Evolutionary conservation across 2,329 filamentous ascomycete genomes (phyloP).

Genomic region (Talaromyces sp.): DNA sequence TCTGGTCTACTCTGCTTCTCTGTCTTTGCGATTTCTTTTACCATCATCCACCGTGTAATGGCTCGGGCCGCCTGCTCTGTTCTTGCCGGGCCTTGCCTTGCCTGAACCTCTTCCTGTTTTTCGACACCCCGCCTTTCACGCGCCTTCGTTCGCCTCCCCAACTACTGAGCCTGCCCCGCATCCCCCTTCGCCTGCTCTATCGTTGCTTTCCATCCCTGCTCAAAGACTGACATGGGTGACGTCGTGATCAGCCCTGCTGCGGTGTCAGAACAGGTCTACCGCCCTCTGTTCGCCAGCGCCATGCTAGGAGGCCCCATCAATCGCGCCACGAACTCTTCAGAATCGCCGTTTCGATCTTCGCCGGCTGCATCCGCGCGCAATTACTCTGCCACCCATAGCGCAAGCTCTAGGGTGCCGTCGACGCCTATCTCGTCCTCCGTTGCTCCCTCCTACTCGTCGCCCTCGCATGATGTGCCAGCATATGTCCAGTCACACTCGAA

Average conservation of each 20-base stretch:
- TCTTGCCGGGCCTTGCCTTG: constrained; percentile 3
- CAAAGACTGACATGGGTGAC: constrained; percentile 54
- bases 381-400: constrained; percentile 16
- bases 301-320: constrained; percentile 52
- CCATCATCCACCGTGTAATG: not conserved
- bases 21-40: not conserved
- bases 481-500: constrained; percentile 28
- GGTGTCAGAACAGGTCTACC: constrained; percentile 66
- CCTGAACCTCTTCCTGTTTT: not conserved
- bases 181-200: not conserved
- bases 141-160: not conserved
- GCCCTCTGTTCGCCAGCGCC: constrained; percentile 55
- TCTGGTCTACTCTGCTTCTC: not conserved
- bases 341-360: constrained; percentile 33
- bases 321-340: constrained; percentile 18
- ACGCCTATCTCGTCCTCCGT: constrained; percentile 31
- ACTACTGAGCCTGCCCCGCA: constrained; percentile 4
- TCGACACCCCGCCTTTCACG: not conserved
- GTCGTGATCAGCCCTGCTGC: constrained; percentile 64
- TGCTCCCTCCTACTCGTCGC: constrained; percentile 28
- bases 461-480: constrained; percentile 30
- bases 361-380: constrained; percentile 21
- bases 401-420: constrained; percentile 28
- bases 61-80: not conserved
- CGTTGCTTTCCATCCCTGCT: not conserved